phyloP scores from a whole-genome alignment of 768 basidiomycete species.

The Termitomyces sp. region DNA sequence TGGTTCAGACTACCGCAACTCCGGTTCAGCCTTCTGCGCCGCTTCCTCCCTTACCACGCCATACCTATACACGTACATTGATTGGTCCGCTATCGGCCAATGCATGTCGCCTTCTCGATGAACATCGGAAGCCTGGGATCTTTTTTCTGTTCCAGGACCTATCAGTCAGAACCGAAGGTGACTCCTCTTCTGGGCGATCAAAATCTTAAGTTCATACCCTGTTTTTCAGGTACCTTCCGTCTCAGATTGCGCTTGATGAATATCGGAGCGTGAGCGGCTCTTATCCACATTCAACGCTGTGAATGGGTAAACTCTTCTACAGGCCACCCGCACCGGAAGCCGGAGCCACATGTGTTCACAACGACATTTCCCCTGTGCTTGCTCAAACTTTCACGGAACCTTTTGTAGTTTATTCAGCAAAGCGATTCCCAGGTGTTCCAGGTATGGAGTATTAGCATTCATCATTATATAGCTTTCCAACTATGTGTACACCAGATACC shows the following conservation, averaged over 20 bases:
- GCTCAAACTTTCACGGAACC: slow-evolving; percentile 80
- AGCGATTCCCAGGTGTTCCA: slow-evolving; percentile 92
- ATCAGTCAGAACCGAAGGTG: slow-evolving; percentile 89
- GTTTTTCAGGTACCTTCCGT: slow-evolving; percentile 66
- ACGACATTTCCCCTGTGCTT: slow-evolving; percentile 65
- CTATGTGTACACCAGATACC: slow-evolving; percentile 48
- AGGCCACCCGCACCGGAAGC: slow-evolving; percentile 72
- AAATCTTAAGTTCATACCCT: slow-evolving; percentile 3
- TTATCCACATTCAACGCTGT: background rate
- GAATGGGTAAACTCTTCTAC: slow-evolving; percentile 1
- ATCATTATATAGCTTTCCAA: background rate
- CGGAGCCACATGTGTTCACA: slow-evolving; percentile 61
- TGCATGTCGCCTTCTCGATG: slow-evolving; percentile 79
- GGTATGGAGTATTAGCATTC: slow-evolving; percentile 38
- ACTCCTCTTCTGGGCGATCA: slow-evolving; percentile 10
- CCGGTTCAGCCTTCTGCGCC: slow-evolving; percentile 12
- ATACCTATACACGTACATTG: slow-evolving; percentile 80
- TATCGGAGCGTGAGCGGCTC: slow-evolving; percentile 76
- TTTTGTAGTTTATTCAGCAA: slow-evolving; percentile 87
- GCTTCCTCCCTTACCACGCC: slow-evolving; percentile 42
- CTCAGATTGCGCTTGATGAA: slow-evolving; percentile 86
- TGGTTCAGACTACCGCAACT: slow-evolving; percentile 5
- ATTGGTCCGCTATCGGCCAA: slow-evolving; percentile 87
- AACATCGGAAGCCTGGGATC: slow-evolving; percentile 80
- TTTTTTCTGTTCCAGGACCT: slow-evolving; percentile 96